Evolutionary conservation across 2,329 filamentous ascomycete genomes (phyloP), one percentile per base, ranked within the genome.

Genomic region (Epichloe elymi): DNA sequence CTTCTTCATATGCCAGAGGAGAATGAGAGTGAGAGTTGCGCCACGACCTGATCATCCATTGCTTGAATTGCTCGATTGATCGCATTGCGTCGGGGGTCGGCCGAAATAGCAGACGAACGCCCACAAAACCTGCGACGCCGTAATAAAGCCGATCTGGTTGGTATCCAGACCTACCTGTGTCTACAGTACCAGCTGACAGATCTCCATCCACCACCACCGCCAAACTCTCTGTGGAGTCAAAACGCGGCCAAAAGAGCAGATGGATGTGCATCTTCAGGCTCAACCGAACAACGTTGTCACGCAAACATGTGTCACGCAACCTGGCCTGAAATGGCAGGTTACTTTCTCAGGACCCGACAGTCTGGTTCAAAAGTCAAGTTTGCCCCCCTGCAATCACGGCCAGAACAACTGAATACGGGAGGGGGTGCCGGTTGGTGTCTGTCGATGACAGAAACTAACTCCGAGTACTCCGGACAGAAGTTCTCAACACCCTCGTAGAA

Each of bases 291-390:
- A 11, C 10, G 7, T 17, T 19, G 39, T 41, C 39, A 11, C 17
- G 39, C 39, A 30, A 46, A 10, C 15, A 35, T 17, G 17, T 38
- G 17, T 38, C 19, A 50, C 52, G 49, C 46, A 50, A 44, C 46
- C 30, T 46, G 40, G 17, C 37, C 50, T 50, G 46, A 51, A 39
- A 46, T 23, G 49, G 49, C 47, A 49, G 45, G 52, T 51, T 48
- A 45, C 49, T 12, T 11, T 46, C 37, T 33, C 44, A 40, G 39
- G 35, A 41, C 53, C 53, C 53, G 53, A 52, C 50, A 50, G 47
- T 54, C 50, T 54, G 53, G 53, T 43, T 51, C 48, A 17, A 41
- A 48, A 40, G 35, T 49, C 49, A 35, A 41, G 5, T 41, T 46
- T 46, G 26, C 17, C 26, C 35, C 35, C 39, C 37, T 39, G 38